Percentiles rank a stretch among this genome's conserved stretches.
Conservation (phyloP, 768 basidiomycete genomes). For the Trametes meyenii region DNA sequence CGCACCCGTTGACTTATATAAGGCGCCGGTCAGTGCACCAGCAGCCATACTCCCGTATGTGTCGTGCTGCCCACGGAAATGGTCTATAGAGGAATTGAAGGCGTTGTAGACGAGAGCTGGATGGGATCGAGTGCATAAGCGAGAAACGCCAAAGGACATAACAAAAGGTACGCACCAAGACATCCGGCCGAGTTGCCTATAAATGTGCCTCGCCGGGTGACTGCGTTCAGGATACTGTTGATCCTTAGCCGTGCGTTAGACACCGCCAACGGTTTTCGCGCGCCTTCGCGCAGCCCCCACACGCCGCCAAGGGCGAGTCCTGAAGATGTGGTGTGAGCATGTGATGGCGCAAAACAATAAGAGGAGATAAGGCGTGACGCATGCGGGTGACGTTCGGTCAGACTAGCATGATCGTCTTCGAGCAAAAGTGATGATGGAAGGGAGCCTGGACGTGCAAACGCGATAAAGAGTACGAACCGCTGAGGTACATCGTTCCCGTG, state of each 20-base stretch:
- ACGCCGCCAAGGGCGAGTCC: slow-evolving; percentile 93
- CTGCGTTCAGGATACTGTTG: slow-evolving; percentile 95
- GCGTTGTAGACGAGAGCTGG: slow-evolving; percentile 95
- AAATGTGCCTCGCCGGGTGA: slow-evolving; percentile 95
- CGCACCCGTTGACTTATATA: slow-evolving; percentile 95
- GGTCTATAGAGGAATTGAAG: slow-evolving; percentile 93
- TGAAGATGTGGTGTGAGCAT: slow-evolving; percentile 69
- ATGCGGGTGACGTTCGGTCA: slow-evolving; percentile 31
- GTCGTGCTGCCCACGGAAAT: slow-evolving; percentile 89
- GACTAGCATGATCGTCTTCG: slow-evolving; percentile 27
- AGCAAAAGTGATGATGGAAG: slow-evolving; percentile 23
- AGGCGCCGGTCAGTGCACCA: slow-evolving; percentile 84
- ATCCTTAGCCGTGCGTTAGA: slow-evolving; percentile 87
- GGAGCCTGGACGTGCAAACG: slow-evolving; percentile 28
- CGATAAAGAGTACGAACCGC: slow-evolving; percentile 78
- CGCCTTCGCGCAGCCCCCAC: slow-evolving; percentile 96
- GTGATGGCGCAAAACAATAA: slow-evolving; percentile 85
- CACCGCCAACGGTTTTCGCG: slow-evolving; percentile 82
- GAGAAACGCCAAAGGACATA: slow-evolving; percentile 38
- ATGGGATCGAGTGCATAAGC: slow-evolving; percentile 40
- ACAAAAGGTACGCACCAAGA: slow-evolving; percentile 62
- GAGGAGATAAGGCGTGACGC: slow-evolving; percentile 70
- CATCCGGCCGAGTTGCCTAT: slow-evolving; percentile 99
- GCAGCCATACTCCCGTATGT: slow-evolving; percentile 89
- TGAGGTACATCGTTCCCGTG: slow-evolving; percentile 97